Evolutionary conservation across 225 moss, liverwort and hornwort genomes (phyloP).

Genomic region (Polytrichum formosum): DNA sequence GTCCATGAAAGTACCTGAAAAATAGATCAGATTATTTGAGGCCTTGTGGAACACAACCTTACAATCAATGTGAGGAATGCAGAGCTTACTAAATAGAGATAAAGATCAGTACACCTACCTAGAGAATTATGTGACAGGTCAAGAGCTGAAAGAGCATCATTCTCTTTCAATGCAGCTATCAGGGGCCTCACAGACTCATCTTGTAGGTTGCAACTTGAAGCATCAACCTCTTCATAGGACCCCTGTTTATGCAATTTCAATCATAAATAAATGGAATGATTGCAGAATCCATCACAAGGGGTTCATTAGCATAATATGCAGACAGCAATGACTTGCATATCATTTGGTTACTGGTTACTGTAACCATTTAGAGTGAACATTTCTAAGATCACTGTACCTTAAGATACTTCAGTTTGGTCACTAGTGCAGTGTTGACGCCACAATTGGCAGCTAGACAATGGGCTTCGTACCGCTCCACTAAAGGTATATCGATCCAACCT

Average conservation of each 20-base stretch:
- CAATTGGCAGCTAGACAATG: conserved; percentile 45
- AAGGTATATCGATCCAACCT: conserved; percentile 59
- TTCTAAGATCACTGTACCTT: conserved; percentile 37
- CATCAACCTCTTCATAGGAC: conserved; percentile 83
- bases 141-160: conserved; percentile 73
- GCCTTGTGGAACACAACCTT: too few species aligned
- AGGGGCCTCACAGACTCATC: conserved; percentile 68
- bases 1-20: too few species aligned
- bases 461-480: conserved; percentile 58
- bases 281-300: too few species aligned
- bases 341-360: too few species aligned
- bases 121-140: conserved; percentile 90
- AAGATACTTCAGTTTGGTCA: conserved; percentile 55
- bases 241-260: conserved; percentile 37
- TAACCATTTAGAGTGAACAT: too few species aligned
- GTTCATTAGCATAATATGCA: background rate
- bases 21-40: too few species aligned
- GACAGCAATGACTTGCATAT: background rate
- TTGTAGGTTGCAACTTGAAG: conserved; percentile 69
- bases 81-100: background rate
- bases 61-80: too few species aligned
- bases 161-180: conserved; percentile 71
- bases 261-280: too few species aligned
- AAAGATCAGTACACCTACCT: conserved; percentile 36
- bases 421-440: conserved; percentile 40